Evolutionary conservation across 768 basidiomycete genomes (phyloP).

Genomic region (Tylopilus plumbeoviolaceoides): DNA sequence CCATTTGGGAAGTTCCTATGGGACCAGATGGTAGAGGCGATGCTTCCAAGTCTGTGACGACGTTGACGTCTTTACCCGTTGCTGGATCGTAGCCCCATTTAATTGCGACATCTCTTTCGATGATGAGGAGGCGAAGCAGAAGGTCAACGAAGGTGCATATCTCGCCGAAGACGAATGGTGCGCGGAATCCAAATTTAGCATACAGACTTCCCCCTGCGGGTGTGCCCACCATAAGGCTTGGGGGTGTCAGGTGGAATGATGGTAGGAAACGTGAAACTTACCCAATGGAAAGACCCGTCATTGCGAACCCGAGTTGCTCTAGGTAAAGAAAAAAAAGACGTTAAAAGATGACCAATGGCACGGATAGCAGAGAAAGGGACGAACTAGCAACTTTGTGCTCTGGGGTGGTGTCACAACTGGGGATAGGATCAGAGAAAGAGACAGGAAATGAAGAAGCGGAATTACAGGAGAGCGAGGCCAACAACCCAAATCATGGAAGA

Average conservation of each 20-base stretch:
- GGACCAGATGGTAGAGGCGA: background rate
- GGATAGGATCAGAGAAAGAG: constrained; percentile 11
- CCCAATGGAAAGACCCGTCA: constrained; percentile 57
- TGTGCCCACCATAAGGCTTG: constrained; percentile 50
- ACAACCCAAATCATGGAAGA: constrained; percentile 63
- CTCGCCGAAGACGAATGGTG: constrained; percentile 55
- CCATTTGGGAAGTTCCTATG: background rate
- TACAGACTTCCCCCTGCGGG: constrained; percentile 57
- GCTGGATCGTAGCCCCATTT: constrained; percentile 45
- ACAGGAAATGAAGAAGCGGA: background rate
- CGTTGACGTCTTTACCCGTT: constrained; percentile 9
- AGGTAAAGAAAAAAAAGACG: background rate
- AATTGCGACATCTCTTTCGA: constrained; percentile 51
- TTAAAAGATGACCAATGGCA: background rate
- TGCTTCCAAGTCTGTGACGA: constrained; percentile 7
- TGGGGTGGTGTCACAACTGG: constrained; percentile 55
- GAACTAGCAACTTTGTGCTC: constrained; percentile 44
- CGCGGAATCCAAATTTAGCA: constrained; percentile 54
- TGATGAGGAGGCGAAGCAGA: constrained; percentile 48
- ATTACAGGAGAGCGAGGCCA: constrained; percentile 57
- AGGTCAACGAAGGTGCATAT: constrained; percentile 44
- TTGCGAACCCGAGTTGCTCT: constrained; percentile 61
- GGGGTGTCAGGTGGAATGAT: background rate
- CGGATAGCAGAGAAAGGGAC: constrained; percentile 15
- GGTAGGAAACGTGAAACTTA: constrained; percentile 15